phyloP scores from a whole-genome alignment of 163 green algal genomes.

The Coccomyxa subellipsoidea region DNA sequence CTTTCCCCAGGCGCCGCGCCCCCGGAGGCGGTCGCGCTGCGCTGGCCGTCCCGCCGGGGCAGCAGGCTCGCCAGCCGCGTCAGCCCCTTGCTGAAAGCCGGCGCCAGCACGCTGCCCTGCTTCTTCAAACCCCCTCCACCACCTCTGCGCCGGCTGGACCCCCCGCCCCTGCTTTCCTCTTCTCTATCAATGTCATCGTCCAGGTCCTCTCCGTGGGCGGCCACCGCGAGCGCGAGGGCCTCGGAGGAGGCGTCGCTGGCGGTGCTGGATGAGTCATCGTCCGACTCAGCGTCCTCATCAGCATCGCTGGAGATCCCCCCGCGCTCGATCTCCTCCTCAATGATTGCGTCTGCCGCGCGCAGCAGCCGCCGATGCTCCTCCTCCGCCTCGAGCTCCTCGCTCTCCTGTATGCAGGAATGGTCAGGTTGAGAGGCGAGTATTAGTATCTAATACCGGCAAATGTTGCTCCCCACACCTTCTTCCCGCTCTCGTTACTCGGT shows the following conservation, averaged over 20 bases:
- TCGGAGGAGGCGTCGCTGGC: background rate
- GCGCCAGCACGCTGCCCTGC: background rate
- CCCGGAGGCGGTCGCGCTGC: background rate
- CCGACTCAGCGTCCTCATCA: background rate
- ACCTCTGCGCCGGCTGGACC: no score
- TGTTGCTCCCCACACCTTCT: no score
- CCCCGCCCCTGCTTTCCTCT: background rate
- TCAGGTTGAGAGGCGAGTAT: no score
- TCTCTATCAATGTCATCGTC: background rate
- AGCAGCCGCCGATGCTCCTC: background rate
- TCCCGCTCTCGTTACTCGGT: no score
- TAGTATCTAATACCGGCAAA: no score
- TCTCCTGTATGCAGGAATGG: background rate
- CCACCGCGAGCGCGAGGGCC: background rate
- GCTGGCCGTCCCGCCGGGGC: background rate
- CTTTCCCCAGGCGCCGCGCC: background rate
- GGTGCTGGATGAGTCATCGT: background rate
- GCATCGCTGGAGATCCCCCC: background rate
- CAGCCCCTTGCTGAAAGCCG: background rate
- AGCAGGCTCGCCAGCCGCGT: constrained; percentile 1
- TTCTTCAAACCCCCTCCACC: background rate
- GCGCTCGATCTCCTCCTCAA: background rate
- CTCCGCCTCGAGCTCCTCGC: background rate
- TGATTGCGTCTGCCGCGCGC: background rate
- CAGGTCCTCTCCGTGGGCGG: background rate